Conservation (phyloP, 805 yeast genomes). For the Pichia exigua region DNA sequence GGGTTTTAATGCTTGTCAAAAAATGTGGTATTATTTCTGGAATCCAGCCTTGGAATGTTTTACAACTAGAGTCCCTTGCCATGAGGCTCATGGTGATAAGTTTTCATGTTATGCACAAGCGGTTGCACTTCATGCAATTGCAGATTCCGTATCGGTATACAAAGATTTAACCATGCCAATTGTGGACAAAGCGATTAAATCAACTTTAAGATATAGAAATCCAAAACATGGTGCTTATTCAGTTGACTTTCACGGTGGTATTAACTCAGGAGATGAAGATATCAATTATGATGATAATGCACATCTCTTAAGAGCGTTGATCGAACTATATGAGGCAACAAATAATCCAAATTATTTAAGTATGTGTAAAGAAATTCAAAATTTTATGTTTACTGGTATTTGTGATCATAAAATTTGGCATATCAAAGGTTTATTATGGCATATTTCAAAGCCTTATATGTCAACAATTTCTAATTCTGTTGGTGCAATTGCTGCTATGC, state of each 20-base stretch:
- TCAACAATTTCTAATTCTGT: conserved; percentile 48
- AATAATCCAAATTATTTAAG: conserved; percentile 45
- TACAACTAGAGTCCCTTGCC: conserved; percentile 33
- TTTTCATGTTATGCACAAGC: conserved; percentile 66
- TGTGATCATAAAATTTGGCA: conserved; percentile 35
- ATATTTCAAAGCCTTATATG: conserved; percentile 48
- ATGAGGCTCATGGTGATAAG: conserved; percentile 42
- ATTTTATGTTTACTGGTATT: conserved; percentile 62
- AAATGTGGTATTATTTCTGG: conserved; percentile 37
- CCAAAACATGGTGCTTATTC: conserved; percentile 47
- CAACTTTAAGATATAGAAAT: conserved; percentile 45
- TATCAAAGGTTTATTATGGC: conserved; percentile 65
- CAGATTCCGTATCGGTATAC: conserved; percentile 52
- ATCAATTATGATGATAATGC: conserved; percentile 73
- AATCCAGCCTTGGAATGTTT: conserved; percentile 31
- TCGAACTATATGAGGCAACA: conserved; percentile 63
- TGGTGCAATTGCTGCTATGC: conserved; percentile 59
- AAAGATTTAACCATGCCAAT: conserved; percentile 46
- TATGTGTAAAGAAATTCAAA: conserved; percentile 48
- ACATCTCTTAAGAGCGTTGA: conserved; percentile 57
- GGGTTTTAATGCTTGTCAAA: conserved; percentile 33
- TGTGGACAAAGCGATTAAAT: conserved; percentile 43
- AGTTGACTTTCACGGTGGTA: conserved; percentile 30
- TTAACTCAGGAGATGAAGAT: conserved; percentile 45
- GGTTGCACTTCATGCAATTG: conserved; percentile 57